Conservation (phyloP, 2,329 filamentous ascomycete species). For the Hypocreales sp. region DNA sequence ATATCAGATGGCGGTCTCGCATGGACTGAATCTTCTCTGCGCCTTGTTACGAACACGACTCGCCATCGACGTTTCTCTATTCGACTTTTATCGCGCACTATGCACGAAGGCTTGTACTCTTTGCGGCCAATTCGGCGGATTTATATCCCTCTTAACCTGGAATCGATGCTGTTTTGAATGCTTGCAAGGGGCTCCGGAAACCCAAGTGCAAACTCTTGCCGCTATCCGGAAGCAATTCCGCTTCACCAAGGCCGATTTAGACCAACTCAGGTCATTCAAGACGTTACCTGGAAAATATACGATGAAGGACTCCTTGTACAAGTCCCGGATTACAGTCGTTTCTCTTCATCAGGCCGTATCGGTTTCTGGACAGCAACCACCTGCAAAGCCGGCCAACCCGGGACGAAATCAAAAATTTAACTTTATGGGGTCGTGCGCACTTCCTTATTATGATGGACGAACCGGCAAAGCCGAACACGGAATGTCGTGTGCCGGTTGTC, state of each 20-base stretch:
- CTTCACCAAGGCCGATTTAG: constrained; percentile 7
- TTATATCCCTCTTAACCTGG: constrained; percentile 12
- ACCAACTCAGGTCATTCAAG: constrained; percentile 10
- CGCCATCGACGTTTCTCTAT: constrained; percentile 9
- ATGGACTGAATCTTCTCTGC: constrained; percentile 14
- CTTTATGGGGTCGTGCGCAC: constrained; percentile 6
- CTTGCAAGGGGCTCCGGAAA: constrained; percentile 8
- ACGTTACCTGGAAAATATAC: constrained; percentile 6
- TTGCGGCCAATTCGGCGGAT: constrained; percentile 10
- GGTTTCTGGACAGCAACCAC: constrained; percentile 4
- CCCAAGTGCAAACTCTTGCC: constrained; percentile 8
- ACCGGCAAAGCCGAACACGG: constrained; percentile 12
- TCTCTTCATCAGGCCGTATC: constrained; percentile 7
- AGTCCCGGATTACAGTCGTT: constrained; percentile 7
- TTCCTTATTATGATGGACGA: constrained; percentile 12
- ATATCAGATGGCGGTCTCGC: constrained; percentile 9
- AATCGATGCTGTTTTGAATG: constrained; percentile 13
- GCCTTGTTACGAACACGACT: constrained; percentile 13
- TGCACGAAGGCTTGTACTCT: constrained; percentile 11
- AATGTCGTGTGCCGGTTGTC: constrained; percentile 17
- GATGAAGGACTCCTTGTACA: constrained; percentile 7
- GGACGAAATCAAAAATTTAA: constrained; percentile 8
- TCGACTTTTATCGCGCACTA: constrained; percentile 9
- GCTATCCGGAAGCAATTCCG: constrained; percentile 6
- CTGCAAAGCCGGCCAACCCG: constrained; percentile 4